These are phyloP conservation scores for Verticillium nubilum DNA, from an alignment of 2,329 filamentous ascomycete species.

Conservation along the genomic window DNA sequence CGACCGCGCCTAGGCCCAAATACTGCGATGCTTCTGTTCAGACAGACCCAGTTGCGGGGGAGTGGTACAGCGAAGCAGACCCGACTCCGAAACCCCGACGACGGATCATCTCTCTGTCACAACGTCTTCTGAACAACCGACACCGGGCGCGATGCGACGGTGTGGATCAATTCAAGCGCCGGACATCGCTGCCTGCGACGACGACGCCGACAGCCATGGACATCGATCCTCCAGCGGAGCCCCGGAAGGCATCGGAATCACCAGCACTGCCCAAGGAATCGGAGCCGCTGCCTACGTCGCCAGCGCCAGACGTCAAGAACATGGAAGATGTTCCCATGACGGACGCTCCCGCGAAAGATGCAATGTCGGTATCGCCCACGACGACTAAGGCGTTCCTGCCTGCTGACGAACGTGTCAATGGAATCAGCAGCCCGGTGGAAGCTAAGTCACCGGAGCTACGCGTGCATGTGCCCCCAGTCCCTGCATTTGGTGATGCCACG, in stretches of 20 bases:
- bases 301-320: not conserved
- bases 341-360: constrained; percentile 18
- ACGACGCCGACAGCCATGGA: constrained; percentile 31
- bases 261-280: constrained; percentile 5
- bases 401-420: constrained; percentile 6
- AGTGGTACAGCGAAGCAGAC: constrained; percentile 41
- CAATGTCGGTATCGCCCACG: constrained; percentile 20
- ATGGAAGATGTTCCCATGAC: constrained; percentile 18
- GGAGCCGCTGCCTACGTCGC: constrained; percentile 2
- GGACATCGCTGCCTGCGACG: constrained; percentile 20
- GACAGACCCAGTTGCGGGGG: constrained; percentile 48
- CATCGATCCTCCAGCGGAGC: constrained; percentile 29
- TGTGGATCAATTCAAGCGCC: constrained; percentile 24
- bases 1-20: constrained; percentile 29
- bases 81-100: constrained; percentile 34
- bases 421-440: constrained; percentile 8
- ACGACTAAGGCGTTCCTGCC: constrained; percentile 4
- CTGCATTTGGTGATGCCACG: constrained; percentile 38
- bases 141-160: constrained; percentile 36
- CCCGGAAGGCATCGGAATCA: constrained; percentile 11
- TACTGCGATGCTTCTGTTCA: constrained; percentile 49
- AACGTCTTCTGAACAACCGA: constrained; percentile 44
- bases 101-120: constrained; percentile 47
- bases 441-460: constrained; percentile 34
- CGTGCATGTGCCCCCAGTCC: constrained; percentile 53